Percentiles rank a stretch among this genome's conserved stretches.
Evolutionary conservation across 768 basidiomycete genomes (phyloP).

Genomic region (Tylopilus vinaceipallidus): DNA sequence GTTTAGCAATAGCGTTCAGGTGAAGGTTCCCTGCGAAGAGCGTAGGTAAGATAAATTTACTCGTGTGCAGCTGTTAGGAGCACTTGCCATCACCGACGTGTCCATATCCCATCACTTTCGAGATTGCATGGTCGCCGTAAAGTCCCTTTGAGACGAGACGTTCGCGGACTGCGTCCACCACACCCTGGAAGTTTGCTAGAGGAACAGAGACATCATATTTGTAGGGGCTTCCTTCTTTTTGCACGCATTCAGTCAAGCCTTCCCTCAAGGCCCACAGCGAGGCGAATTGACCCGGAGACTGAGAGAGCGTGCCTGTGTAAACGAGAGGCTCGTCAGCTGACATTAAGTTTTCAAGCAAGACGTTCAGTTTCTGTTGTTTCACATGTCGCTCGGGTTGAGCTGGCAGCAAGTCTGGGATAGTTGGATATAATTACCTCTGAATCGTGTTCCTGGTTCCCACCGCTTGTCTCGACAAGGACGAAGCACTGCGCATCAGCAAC

Average conservation of each 20-base stretch:
- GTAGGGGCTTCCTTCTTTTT: constrained; percentile 93
- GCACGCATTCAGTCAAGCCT: constrained; percentile 86
- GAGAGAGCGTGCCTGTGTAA: constrained; percentile 87
- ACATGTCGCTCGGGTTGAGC: constrained; percentile 6
- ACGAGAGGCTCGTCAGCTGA: constrained; percentile 73
- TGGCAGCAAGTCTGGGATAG: constrained; percentile 4
- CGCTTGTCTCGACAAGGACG: constrained; percentile 92
- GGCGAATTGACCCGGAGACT: constrained; percentile 85
- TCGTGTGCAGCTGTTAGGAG: not conserved
- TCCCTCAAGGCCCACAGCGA: constrained; percentile 92
- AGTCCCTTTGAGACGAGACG: constrained; percentile 68
- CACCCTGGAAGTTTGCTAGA: constrained; percentile 77
- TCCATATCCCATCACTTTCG: constrained; percentile 88
- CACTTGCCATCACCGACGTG: constrained; percentile 92
- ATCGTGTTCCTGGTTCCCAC: constrained; percentile 89
- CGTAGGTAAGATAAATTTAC: not conserved
- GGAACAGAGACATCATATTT: constrained; percentile 97
- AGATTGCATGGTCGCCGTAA: constrained; percentile 69
- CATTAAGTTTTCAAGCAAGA: constrained; percentile 75
- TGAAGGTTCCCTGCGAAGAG: constrained; percentile 78
- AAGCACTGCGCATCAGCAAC: constrained; percentile 82
- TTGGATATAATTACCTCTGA: constrained; percentile 61
- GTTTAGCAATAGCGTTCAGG: constrained; percentile 81
- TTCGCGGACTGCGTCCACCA: constrained; percentile 79
- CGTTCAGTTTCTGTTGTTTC: constrained; percentile 73